Base-by-base conservation (phyloP, 768 basidiomycete genomes). In the Xerocomellus chrysenteron region DNA sequence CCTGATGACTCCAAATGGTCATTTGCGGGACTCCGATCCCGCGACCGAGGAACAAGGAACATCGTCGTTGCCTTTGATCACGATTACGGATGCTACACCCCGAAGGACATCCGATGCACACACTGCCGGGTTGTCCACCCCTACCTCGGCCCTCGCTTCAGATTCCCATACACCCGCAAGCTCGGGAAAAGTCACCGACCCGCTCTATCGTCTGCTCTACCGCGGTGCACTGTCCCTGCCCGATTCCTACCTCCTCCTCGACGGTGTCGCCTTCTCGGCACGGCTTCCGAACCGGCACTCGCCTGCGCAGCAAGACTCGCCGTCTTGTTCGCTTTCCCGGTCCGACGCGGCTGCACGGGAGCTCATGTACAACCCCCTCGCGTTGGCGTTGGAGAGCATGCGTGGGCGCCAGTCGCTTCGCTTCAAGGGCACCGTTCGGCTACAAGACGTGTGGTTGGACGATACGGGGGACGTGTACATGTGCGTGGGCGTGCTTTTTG, bases 381-480 rank as follows among this genome's bases (percentile, higher is more conserved):
- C 90, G 4, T 70, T 91, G 21, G 84, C 87, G 0, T 68, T 92
- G 49, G 90, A 91, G 71, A 88, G 84, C 69, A 90, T 92, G 88
- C 88, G 88, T 39, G 86, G 88, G 17, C 72, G 87, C 19, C 86
- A 85, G 1, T 80, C 80, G 26, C 71, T 92, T 19, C 77, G 82
- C 36, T 79, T 88, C 56, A 73, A 83, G 47, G 86, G 83, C 3
- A 75, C 77, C 0, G 77, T 81, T 17, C 75, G 73, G 30, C 68
- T 89, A 39, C 67, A 74, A 37, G 81, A 86, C 50, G 66, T 88
- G 0, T 86, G 81, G 73, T 68, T 84, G 57, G 89, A 91, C 67
- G 78, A 80, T 44, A 76, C 76, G 37, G 82, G 80, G 16, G 83
- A 76, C 24, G 74, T 81, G 24, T 67, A 69, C 54, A 70, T 82